Evolutionary conservation across 1,139 yeast genomes (phyloP).

Genomic region (Hyphopichia wangnamkhiaoensis): DNA sequence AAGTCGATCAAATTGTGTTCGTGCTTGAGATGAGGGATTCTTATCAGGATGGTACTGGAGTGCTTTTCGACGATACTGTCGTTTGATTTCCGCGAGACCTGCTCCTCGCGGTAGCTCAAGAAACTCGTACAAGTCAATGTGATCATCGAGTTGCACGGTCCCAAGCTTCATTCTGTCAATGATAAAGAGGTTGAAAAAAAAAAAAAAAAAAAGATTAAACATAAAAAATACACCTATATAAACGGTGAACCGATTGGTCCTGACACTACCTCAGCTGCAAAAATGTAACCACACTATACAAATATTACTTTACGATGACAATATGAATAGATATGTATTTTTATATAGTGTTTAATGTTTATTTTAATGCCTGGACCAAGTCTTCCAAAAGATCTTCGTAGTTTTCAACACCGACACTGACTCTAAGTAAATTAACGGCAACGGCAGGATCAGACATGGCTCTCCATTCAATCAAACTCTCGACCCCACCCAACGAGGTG

Average conservation of each 20-base stretch:
- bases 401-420: slow-evolving; percentile 80
- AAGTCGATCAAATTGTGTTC: slow-evolving; percentile 36
- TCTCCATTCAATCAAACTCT: slow-evolving; percentile 89
- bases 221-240: too few species aligned
- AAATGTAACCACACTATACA: too few species aligned
- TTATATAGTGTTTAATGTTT: too few species aligned
- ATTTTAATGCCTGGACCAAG: slow-evolving; percentile 35
- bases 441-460: slow-evolving; percentile 67
- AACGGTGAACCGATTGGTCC: too few species aligned
- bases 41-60: slow-evolving; percentile 71
- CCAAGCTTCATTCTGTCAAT: not conserved
- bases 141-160: slow-evolving; percentile 4
- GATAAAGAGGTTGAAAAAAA: too few species aligned
- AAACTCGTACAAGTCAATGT: slow-evolving; percentile 35
- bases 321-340: too few species aligned
- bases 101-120: slow-evolving; percentile 27
- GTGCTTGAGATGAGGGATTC: slow-evolving; percentile 32
- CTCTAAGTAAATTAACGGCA: slow-evolving; percentile 58
- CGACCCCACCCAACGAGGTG: slow-evolving; percentile 92
- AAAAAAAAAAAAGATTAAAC: not conserved
- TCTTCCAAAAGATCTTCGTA: slow-evolving; percentile 73
- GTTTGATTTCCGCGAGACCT: slow-evolving; percentile 64
- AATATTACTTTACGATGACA: too few species aligned
- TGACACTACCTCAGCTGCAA: too few species aligned
- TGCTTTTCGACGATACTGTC: slow-evolving; percentile 82